Evolutionary conservation across 805 yeast species (phyloP), one percentile per base, ranked within the genome.

Genomic region (Komagataella kurtzmanii): DNA sequence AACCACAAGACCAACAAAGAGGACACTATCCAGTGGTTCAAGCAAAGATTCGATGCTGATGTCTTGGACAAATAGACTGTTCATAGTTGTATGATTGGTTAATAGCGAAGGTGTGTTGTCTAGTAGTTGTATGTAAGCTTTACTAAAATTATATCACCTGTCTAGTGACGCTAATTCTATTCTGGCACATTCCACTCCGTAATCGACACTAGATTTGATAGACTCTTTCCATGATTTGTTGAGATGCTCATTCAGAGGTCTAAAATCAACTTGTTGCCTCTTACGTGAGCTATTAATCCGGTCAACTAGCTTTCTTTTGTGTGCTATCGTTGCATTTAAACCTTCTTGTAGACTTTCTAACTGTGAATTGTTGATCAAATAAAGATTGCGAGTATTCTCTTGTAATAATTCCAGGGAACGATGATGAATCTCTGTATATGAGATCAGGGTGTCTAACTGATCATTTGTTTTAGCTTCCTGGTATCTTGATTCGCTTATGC

Each of bases 41-140:
- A 93, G 85, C 93, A 89, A 76, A 93, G 86, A 83, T 93, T 91
- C 83, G 99, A 93, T 77, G 99, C 99, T 73, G 95, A 89, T 68
- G 99, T 93, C 69, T 77, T 85, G 74, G 79, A 82, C 79, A 84
- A 85, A 76, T 83, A 83, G 73, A 61, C 63, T 52, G 24, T 46
- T 50, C 55, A 48, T 43, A 14, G 44, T 17, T 47, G 40, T 24
- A 19, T 17, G 40, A 30, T 24, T 14, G 23, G 23, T 12, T n/a
- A 17, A 17, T 24, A 24, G n/a, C 36, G n/a, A 14, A 49, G 3
- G 44, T 2, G 24, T 18, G 4, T 14, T 17, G 17, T 8, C 43
- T 47, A 47, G 17, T 10, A 12, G 5, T 14, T 5, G 44, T 14
- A 46, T 7, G 40, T 14, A 30, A 30, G 14, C 40, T 30, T 5